Evolutionary conservation across 257 asterid species (phyloP).

Genomic region (Fraxinus pennsylvanica): DNA sequence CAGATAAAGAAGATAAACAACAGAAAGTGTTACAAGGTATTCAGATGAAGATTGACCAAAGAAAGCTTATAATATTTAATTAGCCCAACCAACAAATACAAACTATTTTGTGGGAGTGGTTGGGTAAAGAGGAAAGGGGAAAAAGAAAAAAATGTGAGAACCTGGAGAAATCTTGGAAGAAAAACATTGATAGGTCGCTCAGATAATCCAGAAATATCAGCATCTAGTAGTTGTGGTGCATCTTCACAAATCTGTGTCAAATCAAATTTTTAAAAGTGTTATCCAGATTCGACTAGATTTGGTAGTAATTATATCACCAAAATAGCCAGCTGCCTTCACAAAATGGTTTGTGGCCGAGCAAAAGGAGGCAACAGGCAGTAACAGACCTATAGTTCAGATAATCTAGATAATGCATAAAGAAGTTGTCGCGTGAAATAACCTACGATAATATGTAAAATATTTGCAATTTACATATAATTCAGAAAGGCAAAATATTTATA

Average conservation of each 20-base stretch:
- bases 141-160: slow-evolving; percentile 21
- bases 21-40: slow-evolving; percentile 18
- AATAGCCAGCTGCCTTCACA: slow-evolving; percentile 9
- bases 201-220: slow-evolving; percentile 76
- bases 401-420: slow-evolving; percentile 2
- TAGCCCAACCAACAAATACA: neutral
- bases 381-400: slow-evolving; percentile 4
- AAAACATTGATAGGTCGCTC: slow-evolving; percentile 85
- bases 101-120: neutral
- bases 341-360: slow-evolving; percentile 10
- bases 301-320: neutral
- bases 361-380: neutral
- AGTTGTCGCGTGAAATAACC: slow-evolving; percentile 4
- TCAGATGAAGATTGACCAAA: slow-evolving; percentile 1
- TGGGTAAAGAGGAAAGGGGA: neutral
- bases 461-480: slow-evolving; percentile 7
- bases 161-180: slow-evolving; percentile 90
- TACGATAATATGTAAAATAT: neutral
- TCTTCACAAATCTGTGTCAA: slow-evolving; percentile 74
- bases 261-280: slow-evolving; percentile 8
- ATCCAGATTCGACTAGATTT: neutral
- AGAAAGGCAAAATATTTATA: slow-evolving; percentile 28
- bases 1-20: slow-evolving; percentile 18
- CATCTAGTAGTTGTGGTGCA: slow-evolving; percentile 77
- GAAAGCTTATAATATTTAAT: neutral